Evolutionary conservation across 331 rosid species (phyloP), one percentile per base, ranked within the genome.

Genomic region (Erythrophleum ivorense): DNA sequence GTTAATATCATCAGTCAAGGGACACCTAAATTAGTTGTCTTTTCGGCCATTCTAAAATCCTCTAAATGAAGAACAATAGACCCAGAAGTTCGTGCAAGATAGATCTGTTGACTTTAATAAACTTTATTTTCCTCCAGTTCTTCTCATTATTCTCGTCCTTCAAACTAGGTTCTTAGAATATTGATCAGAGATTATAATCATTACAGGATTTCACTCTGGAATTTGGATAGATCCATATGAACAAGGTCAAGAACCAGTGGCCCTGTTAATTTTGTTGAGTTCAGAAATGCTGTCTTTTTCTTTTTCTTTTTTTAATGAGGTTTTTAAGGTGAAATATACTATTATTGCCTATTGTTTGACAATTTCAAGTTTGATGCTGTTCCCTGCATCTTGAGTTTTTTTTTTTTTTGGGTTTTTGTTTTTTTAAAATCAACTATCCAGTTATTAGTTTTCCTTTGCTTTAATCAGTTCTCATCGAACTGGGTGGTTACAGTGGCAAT

Each of bases 1-100:
- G 73, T 69, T 50, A 50, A 14, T 50, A 70, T 70, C 79, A 67
- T 36, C 43, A n/a, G n/a, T 60, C 66, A 85, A 78, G 81, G 76
- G 15, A 50, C 31, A 38, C 60, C 36, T 78, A 54, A 70, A 62
- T 49, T 70, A 49, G 72, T 15, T 59, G 48, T 60, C 21, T 71
- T 71, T 48, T 58, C 16, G 14, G 43, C 11, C 31, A 24, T 46
- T 67, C 11, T 6, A 29, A 41, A 79, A 68, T 29, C 69, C 33
- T 5, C 45, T 41, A n/a, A 1, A 55, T 18, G 62, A 58, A 7
- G 8, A 71, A 6, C 29, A 71, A 24, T 21, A 21, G 43, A 78
- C 9, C 55, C 45, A 34, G 1, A 24, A 53, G 63, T 24, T 77
- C 34, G 24, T 33, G 58, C 16, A 16, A 11, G 21, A 78, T 54